Evolutionary conservation across 176 grass and related monocot species (phyloP), one percentile per base, ranked within the genome.

Genomic region (Alopecurus myosuroides): DNA sequence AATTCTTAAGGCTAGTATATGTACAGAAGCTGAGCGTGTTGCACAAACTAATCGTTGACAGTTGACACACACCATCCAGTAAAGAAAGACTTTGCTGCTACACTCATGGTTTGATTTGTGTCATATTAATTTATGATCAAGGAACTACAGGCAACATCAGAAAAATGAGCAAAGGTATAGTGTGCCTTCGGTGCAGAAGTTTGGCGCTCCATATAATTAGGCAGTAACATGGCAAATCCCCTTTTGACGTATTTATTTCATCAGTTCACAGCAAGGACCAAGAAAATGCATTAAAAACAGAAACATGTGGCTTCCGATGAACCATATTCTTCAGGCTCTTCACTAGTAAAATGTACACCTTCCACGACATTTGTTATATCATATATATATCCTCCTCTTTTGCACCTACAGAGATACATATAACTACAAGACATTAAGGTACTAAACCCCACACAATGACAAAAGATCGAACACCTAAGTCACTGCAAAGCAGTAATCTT

Each of bases 331-430:
- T 97, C 76, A 88, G 75, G 6, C 77, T 87, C 61, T 97, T 97
- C 85, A 94, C 92, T n/a, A 69, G 94, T 97, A 76, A 97, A 86
- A 71, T 93, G 86, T 81, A 97, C 90, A 76, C 95, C 95, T 90
- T 97, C 95, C 23, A 97, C 69, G 89, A 97, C 95, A 97, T 97
- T 97, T 50, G 95, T 97, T 89, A 97, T 97, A 69, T 97, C 95
- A n/a, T n/a, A n/a, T n/a, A 93, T 97, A 97, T 66, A 97, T 97
- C 86, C 95, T 94, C 84, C 95, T 89, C 78, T 97, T 97, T 82
- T 97, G 92, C 48, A 97, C 95, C 95, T 97, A 80, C n/a, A n/a
- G n/a, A n/a, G n/a, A n/a, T n/a, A n/a, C n/a, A n/a, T n/a, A n/a
- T n/a, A n/a, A n/a, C n/a, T n/a, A 76, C 12, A 67, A 46, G 79